A percentile compares a stretch with the other conserved stretches of the same genome.
phyloP scores from a whole-genome alignment of 2,329 filamentous ascomycete genomes.

The Cladosporium sphaerospermum region DNA sequence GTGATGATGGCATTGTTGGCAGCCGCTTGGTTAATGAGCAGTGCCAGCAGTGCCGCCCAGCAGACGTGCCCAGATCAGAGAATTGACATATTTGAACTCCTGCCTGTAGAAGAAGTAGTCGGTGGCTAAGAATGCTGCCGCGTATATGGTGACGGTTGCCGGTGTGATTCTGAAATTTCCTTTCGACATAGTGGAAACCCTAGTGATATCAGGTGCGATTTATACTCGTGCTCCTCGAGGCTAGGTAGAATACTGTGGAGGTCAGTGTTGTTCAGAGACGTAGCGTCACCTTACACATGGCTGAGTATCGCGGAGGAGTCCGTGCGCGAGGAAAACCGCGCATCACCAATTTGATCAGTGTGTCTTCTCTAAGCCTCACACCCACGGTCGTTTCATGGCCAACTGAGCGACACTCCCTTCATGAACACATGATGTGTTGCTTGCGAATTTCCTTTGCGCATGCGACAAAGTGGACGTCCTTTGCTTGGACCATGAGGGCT shows the following conservation, averaged over 20 bases:
- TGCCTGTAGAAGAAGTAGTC: slow-evolving; percentile 4
- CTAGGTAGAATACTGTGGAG: not conserved
- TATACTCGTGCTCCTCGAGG: not conserved
- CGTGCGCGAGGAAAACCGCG: no score
- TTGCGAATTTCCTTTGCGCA: no score
- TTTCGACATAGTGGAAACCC: not conserved
- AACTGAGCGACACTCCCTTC: no score
- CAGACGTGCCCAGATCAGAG: not conserved
- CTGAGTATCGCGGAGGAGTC: no score
- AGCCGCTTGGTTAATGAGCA: not conserved
- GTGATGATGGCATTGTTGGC: slow-evolving; percentile 2
- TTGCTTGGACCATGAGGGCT: no score
- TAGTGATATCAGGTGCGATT: not conserved
- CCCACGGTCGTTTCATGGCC: no score
- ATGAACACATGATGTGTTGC: no score
- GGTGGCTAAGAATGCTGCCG: not conserved
- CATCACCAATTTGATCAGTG: no score
- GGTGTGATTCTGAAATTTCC: not conserved
- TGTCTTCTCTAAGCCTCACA: no score
- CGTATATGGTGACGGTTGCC: slow-evolving; percentile 27
- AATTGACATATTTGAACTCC: slow-evolving; percentile 8
- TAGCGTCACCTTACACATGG: no score
- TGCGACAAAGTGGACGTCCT: no score
- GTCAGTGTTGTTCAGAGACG: no score
- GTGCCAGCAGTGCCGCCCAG: not conserved